phyloP scores from a whole-genome alignment of 2,329 filamentous ascomycete species.

The Sordariomycetes sp. region DNA sequence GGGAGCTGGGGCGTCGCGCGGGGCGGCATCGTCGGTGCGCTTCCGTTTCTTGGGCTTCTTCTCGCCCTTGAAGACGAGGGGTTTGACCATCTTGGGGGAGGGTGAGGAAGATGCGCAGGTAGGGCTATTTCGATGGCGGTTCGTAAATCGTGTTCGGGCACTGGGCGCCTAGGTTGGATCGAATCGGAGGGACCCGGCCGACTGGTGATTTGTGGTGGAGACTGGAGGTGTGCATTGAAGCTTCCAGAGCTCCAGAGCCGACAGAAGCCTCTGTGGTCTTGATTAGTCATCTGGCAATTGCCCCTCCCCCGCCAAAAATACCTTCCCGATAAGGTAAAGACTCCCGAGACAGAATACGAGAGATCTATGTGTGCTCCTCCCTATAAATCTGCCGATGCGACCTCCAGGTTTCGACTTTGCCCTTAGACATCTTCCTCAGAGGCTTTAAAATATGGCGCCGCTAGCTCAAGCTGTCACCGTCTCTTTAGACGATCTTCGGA shows the following conservation, averaged over 20 bases:
- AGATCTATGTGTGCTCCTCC: background rate
- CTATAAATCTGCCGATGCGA: background rate
- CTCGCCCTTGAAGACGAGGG: slow-evolving; percentile 92
- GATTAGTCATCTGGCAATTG: background rate
- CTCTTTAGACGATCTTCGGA: slow-evolving; percentile 48
- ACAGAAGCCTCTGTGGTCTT: background rate
- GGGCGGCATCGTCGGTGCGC: slow-evolving; percentile 45
- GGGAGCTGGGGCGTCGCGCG: slow-evolving; percentile 16
- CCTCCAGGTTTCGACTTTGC: background rate
- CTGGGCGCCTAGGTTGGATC: background rate
- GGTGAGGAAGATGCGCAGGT: background rate
- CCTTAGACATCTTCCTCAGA: background rate
- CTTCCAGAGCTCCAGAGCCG: background rate
- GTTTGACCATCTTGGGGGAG: slow-evolving; percentile 60
- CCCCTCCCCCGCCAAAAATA: background rate
- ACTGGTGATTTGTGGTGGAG: no score
- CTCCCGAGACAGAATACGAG: background rate
- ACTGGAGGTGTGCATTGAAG: no score
- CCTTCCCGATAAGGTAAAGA: background rate
- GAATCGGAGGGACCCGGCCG: no score
- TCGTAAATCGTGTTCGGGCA: background rate
- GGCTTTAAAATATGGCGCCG: slow-evolving; percentile 25
- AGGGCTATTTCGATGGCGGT: background rate
- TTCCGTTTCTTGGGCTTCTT: slow-evolving; percentile 92
- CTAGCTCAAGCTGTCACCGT: slow-evolving; percentile 48